Base-by-base conservation (phyloP, 345 rosid genomes). In the Eucalyptus guilfoylei region DNA sequence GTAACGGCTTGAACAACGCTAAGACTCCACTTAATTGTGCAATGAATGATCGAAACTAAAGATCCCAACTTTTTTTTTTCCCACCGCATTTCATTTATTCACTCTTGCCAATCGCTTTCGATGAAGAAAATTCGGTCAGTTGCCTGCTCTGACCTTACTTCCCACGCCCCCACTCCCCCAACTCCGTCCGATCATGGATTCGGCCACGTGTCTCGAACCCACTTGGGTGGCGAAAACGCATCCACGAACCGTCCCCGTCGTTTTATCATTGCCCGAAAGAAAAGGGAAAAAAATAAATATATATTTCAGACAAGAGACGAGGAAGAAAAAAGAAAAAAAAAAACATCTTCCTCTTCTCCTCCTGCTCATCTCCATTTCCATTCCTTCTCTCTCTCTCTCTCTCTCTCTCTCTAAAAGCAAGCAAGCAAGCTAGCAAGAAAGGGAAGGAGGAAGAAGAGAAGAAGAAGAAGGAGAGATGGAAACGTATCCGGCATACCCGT, bases 401-500 rank as follows among this genome's bases (percentile, higher is more conserved):
- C 81, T 69, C 42, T 37, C 45, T 21, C 83, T 21, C 83, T 72
- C 26, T n/a, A 64, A 17, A 37, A 42, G 42, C 80, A 9, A 67
- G 19, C 55, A 69, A 72, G 81, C 81, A 3, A 60, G n/a, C n/a
- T n/a, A n/a, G 69, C 11, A 48, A 86, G 19, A 32, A 85, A 45
- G 49, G 4, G 58, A 52, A 21, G 34, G 21, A 13, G n/a, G n/a
- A n/a, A n/a, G n/a, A n/a, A n/a, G n/a, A n/a, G 42, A 37, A 37
- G 26, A 86, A 32, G 76, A 67, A 30, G 32, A 6, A 62, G 24
- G 50, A 83, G 55, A 52, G 44, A 90, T 97, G 99, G 99, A 96
- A 88, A 94, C 94, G 60, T 96, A 90, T 85, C 47, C 83, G 83
- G 30, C 97, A 9, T 96, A 94, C 88, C 92, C 93, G 62, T 91